These are phyloP conservation scores for Ambrosiella cleistominuta DNA, from an alignment of 2,329 filamentous ascomycete genomes.

Conservation along the genomic window DNA sequence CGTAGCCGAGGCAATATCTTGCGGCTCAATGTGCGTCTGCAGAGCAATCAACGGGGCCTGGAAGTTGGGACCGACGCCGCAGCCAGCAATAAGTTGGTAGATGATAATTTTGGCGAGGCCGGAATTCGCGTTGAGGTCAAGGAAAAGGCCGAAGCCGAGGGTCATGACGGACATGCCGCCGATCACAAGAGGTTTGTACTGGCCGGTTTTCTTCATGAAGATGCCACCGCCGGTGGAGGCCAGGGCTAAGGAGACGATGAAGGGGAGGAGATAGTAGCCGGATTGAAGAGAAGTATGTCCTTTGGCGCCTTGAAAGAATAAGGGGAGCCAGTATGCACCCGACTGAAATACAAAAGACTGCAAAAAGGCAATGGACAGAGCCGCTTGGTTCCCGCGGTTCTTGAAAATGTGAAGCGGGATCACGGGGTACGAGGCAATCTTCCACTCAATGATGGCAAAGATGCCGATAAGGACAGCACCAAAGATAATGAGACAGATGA, in stretches of 20 bases:
- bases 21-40: constrained; percentile 41
- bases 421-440: constrained; percentile 57
- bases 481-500: constrained; percentile 63
- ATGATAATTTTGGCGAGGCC: constrained; percentile 40
- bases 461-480: constrained; percentile 43
- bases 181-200: constrained; percentile 44
- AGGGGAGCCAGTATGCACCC: constrained; percentile 60
- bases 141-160: constrained; percentile 46
- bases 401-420: constrained; percentile 59
- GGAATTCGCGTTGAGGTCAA: constrained; percentile 39
- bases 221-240: constrained; percentile 40
- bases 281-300: constrained; percentile 51
- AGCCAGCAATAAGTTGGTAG: constrained; percentile 44
- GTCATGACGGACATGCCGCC: constrained; percentile 40
- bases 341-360: constrained; percentile 67
- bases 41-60: constrained; percentile 51
- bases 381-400: constrained; percentile 45
- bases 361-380: constrained; percentile 48
- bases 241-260: constrained; percentile 48
- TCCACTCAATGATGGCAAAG: constrained; percentile 58
- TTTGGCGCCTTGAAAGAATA: constrained; percentile 69
- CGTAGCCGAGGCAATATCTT: constrained; percentile 51
- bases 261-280: constrained; percentile 58
- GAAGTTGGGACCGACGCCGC: constrained; percentile 52
- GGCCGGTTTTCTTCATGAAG: constrained; percentile 45